Conservation (phyloP, 2,329 filamentous ascomycete species). For the Phialophora tarda region DNA sequence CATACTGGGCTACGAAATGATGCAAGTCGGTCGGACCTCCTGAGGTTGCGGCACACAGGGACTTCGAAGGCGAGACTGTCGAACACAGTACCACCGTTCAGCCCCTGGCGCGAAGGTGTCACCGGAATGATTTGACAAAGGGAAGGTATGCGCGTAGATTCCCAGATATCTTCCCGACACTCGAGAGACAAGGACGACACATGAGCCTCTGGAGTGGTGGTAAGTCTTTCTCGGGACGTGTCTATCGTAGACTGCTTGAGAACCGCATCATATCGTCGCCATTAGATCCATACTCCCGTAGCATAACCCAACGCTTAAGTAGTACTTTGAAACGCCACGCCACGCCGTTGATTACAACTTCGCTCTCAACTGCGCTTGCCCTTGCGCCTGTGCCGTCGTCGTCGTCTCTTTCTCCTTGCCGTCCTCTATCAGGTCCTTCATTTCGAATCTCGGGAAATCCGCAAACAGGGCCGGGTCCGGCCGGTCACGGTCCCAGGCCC, state of each 20-base stretch:
- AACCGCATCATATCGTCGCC: neutral
- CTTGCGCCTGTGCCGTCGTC: neutral
- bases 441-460: constrained; percentile 64
- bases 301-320: no score
- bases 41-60: no score
- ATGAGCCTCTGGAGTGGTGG: neutral
- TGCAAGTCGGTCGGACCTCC: neutral
- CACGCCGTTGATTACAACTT: constrained; percentile 1
- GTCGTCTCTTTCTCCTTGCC: neutral
- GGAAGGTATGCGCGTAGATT: neutral
- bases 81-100: neutral
- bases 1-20: neutral
- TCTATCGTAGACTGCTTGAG: neutral
- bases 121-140: neutral
- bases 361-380: neutral
- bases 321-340: no score
- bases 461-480: constrained; percentile 60
- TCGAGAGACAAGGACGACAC: neutral
- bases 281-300: no score
- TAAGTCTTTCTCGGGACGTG: neutral
- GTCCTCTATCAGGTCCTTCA: constrained; percentile 58
- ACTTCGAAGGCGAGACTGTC: neutral
- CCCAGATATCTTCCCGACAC: neutral
- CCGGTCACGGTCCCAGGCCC: constrained; percentile 62
- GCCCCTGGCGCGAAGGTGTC: neutral